Evolutionary conservation across 352 stramenopile genomes (phyloP).

Genomic region (Globisporangium heterothallicum): DNA sequence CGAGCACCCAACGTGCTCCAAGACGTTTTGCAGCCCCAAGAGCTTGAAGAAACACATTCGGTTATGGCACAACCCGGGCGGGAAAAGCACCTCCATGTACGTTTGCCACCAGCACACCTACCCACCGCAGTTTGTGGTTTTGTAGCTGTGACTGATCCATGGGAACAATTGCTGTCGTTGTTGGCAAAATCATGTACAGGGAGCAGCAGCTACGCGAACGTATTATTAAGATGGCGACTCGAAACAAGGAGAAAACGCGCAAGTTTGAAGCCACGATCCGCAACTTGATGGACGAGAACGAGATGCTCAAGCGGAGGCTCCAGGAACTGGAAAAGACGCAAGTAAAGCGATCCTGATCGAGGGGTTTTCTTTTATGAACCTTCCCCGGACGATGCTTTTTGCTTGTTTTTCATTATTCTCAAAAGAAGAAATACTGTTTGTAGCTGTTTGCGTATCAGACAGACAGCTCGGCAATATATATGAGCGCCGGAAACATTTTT

Average conservation of each 20-base stretch:
- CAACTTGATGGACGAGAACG: constrained; percentile 75
- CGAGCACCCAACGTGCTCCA: constrained; percentile 73
- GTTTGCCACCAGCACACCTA: too few species aligned
- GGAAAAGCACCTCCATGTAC: constrained; percentile 77
- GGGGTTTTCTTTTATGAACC: background rate
- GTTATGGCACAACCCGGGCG: constrained; percentile 75
- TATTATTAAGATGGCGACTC: constrained; percentile 83
- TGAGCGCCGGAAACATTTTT: too few species aligned
- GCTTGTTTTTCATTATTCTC: too few species aligned
- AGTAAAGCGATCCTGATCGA: constrained; percentile 1
- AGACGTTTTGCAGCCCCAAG: constrained; percentile 82
- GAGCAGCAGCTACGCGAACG: constrained; percentile 79
- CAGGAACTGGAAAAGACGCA: constrained; percentile 42
- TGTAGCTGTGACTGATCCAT: background rate
- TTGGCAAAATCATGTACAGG: constrained; percentile 6
- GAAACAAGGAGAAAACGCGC: constrained; percentile 78
- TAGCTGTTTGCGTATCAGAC: background rate
- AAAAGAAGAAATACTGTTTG: too few species aligned
- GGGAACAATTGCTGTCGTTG: background rate
- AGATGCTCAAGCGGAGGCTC: constrained; percentile 59
- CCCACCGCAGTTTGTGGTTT: background rate
- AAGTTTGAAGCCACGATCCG: constrained; percentile 78
- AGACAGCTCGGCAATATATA: too few species aligned
- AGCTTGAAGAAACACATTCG: constrained; percentile 83
- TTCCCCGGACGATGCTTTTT: too few species aligned